Evolutionary conservation across 2,329 filamentous ascomycete species (phyloP), one percentile per base, ranked within the genome.

Genomic region (Phialemoniopsis sp.): DNA sequence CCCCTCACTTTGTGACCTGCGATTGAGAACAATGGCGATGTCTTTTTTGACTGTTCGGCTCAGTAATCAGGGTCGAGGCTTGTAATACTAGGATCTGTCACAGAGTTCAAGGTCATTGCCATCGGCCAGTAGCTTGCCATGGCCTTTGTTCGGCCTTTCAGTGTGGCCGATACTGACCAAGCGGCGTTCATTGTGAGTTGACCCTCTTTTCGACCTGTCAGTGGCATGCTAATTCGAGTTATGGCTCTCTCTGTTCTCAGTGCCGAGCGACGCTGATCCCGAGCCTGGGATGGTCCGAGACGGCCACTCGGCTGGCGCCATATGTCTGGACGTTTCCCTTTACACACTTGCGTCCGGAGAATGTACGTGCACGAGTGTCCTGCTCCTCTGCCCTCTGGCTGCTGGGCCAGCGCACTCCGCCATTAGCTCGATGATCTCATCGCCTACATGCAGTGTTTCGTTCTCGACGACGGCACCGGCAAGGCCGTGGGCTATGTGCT

Each of bases 241-340:
- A 32, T 29, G n/a, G n/a, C 14, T 29, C 32, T 28, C 30, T 12
- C 37, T 19, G 14, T 33, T 39, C 41, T 28, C 32, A 73, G 71
- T 74, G 71, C 52, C 66, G 68, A 38, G 64, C 56, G 19, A 74
- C 70, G 26, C 63, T 73, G 14, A 67, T 68, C 4, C 63, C 64
- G 0, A 63, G 61, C 5, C 62, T 73, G n/a, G 29, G 48, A 18
- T 33, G 48, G 14, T 66, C 63, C 19, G 51, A 59, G 29, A 50
- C 49, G 10, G 62, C 59, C 5, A 44, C 47, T 34, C 56, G 56
- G 14, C 57, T 71, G 21, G 60, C 67, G 13, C 69, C 70, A 2
- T 73, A 74, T 55, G 47, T 74, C 50, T 75, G 71, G 71, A 70
- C 68, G 8, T 69, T 73, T 50, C 70, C 64, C 29, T 73, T 67